phyloP scores from a whole-genome alignment of 495 filamentous ascomycete genomes.

The Penicillium roqueforti region DNA sequence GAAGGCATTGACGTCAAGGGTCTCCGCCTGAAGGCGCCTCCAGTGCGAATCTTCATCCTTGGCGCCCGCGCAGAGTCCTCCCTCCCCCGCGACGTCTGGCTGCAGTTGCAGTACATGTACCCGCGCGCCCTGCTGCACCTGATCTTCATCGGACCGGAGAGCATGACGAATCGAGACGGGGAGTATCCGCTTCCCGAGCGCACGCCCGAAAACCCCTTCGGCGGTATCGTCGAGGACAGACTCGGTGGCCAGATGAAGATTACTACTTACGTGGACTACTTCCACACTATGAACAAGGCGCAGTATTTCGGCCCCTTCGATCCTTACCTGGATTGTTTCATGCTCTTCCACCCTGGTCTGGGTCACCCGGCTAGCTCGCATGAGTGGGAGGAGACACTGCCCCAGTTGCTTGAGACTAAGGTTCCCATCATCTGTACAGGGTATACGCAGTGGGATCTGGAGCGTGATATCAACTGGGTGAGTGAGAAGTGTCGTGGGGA shows the following conservation, averaged over 20 bases:
- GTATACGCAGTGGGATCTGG: conserved; percentile 93
- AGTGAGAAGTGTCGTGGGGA: conserved; percentile 77
- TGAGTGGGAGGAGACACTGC: conserved; percentile 90
- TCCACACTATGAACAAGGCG: conserved; percentile 90
- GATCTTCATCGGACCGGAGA: conserved; percentile 93
- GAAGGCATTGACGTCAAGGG: conserved; percentile 70
- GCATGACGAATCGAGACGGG: conserved; percentile 81
- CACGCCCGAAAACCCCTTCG: conserved; percentile 82
- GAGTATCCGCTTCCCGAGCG: conserved; percentile 88
- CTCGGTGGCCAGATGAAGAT: conserved; percentile 86
- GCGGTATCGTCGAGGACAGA: conserved; percentile 84
- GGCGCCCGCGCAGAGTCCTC: conserved; percentile 96
- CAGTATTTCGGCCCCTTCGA: conserved; percentile 88
- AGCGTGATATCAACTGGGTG: conserved; percentile 86
- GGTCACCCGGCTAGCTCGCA: conserved; percentile 89
- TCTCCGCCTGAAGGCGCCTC: conserved; percentile 75
- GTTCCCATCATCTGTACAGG: conserved; percentile 89
- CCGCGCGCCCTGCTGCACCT: conserved; percentile 69
- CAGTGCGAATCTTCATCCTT: conserved; percentile 88
- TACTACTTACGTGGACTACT: conserved; percentile 95
- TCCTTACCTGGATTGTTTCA: conserved; percentile 94
- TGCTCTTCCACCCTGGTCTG: conserved; percentile 93
- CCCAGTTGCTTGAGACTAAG: conserved; percentile 88
- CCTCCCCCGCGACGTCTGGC: conserved; percentile 87
- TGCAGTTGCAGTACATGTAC: conserved; percentile 88